Base-by-base conservation (phyloP, 192 early-diverging fungal genomes). In the Coemansia sp. region DNA sequence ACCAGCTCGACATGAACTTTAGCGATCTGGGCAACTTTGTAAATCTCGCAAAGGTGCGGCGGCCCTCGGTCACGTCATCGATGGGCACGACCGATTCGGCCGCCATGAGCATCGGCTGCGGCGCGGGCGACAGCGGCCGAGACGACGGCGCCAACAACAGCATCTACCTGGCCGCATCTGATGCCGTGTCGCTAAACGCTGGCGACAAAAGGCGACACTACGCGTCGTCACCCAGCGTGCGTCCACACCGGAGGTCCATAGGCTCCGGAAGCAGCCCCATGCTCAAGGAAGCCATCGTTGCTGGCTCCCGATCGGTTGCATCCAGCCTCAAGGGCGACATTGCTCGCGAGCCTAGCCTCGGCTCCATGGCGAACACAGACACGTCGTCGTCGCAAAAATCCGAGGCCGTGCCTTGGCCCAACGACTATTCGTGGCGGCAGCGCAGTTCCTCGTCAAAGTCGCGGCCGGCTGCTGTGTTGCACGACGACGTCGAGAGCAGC, bases 1-100 rank as follows among this genome's bases (percentile, higher is more conserved):
- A 74, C 59, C 77, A 80, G n/a, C 62, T 81, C 34, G 78, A 81
- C 49, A 81, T 76, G 78, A 70, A 75, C 58, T 81, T 81, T 62
- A 69, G 58, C 60, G 78, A 81, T 42, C 52, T 81, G 19, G 54
- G 64, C 25, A 73, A 64, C 58, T 81, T 81, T 72, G 78, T 81
- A 29, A 74, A 81, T 35, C 45, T 81, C 51, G 55, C 74, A 16
- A 75, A 75, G 61, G 69, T 81, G 39, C 72, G 78, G 29, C 62
- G 78, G 2, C 78, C 78, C 13, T 81, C 78, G 20, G 60, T 66
- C 19, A 73, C 78, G 0, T 81, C 78, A 13, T 81, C 78, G 16
- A 51, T 73, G 20, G 67, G 67, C 53, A 81, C 78, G 0, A 65
- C 49, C 1, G 78, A 81, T 19, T 81, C 74, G 53, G 58, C 58